Evolutionary conservation across 257 asterid species (phyloP), one percentile per base, ranked within the genome.

Genomic region (Primulina tabacum): DNA sequence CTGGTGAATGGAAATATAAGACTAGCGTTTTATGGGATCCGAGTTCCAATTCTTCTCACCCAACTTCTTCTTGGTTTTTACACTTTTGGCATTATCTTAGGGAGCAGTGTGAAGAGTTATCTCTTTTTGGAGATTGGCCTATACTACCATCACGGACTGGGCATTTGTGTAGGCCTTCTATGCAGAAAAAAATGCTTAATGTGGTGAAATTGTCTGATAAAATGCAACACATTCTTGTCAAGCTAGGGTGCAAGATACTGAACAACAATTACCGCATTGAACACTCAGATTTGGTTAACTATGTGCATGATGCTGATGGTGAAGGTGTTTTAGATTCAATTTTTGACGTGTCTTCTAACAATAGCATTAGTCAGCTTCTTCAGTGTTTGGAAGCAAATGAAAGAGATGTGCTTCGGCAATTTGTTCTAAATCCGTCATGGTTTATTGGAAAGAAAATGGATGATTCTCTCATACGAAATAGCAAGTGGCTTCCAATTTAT

Each of bases 401-500:
- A 66, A 90, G 88, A 80, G 98, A 92, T 65, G 95, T 80, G 74
- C 95, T 92, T 61, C 92, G 97, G 34, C 83, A 59, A 55, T 92
- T 87, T 84, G 85, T 92, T 80, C 78, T 92, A 72, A 87, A 82
- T 75, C 93, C 96, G 14, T 80, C 79, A 77, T 92, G 98, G 98
- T 90, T 87, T 71, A 82, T 90, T 68, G 89, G 92, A 59, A 85
- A 78, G 65, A 64, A 74, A 70, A 80, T 90, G 88, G 93, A 83
- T 83, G 93, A 78, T 78, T 85, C 93, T 62, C 91, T 84, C 77
- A 73, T 92, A 65, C 85, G 77, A 82, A 87, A 83, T 78, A 83
- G 98, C 97, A 92, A 88, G 88, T 87, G 95, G 85, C 87, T 92
- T 69, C 96, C 92, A 62, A 82, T 92, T 65, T 92, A 85, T 79